Base-by-base conservation (phyloP, 78 protist genomes). In the Dictyostelium intermedium region DNA sequence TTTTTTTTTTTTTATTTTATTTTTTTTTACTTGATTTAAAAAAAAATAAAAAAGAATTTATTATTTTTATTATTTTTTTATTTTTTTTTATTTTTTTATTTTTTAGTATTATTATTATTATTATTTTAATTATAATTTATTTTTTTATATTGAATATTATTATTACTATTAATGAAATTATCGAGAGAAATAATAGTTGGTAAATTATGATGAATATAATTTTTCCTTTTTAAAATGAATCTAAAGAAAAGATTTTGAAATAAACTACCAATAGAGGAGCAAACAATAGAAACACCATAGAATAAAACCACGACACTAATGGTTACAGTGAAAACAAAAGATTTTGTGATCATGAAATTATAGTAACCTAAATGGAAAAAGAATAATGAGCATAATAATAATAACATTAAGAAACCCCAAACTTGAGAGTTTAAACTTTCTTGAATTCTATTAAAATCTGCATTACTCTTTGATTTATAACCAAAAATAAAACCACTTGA, bases 311-410 rank as follows among this genome's bases (percentile, higher is more conserved):
- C 43, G 3, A 89, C 93, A 89, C 87, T 66, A 32, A 89, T 39
- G 3, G 93, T 89, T 6, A 89, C 86, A 16, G 93, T 89, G 78
- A 89, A 89, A 56, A 89, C 93, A 89, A 89, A 89, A 16, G 93
- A 23, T 77, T 89, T 89, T 9, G 80, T 78, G 11, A 89, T 35
- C 86, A 89, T 89, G 30, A 89, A 89, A 69, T 89, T 89, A 80
- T 89, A 89, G 35, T 89, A 89, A 13, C 93, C 93, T 13, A 89
- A 35, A 69, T 89, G 93, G 93, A 89, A 89, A 47, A 89, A 89
- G 93, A 89, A 89, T 3, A 89, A 20, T 41, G 82, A 39, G 9
- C 60, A 43, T 10, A 89, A 45, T 20, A 89, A 30, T 0, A 89
- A 11, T 30, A 89, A 69, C 86, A 89, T 61, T 1, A 89, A 45